Conservation (phyloP, 495 filamentous ascomycete species). For the Cercophora scortea region DNA sequence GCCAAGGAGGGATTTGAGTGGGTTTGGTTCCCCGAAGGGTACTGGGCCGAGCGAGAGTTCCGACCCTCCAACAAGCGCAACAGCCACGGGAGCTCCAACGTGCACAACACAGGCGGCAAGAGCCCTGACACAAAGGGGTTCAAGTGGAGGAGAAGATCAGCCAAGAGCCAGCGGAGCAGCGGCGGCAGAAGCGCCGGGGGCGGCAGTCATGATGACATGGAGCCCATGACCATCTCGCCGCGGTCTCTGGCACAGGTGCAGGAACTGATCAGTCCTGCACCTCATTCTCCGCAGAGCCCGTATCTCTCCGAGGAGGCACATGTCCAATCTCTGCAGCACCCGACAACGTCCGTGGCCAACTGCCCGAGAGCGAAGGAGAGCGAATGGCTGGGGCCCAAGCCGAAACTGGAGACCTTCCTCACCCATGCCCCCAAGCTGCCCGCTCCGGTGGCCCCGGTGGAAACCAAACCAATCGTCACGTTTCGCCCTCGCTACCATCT, state of each 20-base stretch:
- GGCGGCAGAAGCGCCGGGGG: conserved; percentile 4
- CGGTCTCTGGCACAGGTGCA: conserved; percentile 1
- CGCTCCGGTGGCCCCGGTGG: background rate
- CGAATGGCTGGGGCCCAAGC: conserved; percentile 14
- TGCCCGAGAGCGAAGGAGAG: background rate
- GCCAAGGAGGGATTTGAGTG: conserved; percentile 42
- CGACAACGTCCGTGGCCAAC: too few species aligned
- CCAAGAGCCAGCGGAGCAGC: conserved; percentile 24
- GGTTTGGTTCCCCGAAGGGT: conserved; percentile 50
- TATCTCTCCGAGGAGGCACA: conserved; percentile 28
- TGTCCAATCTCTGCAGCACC: conserved; percentile 26
- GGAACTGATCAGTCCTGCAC: background rate
- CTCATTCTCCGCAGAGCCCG: conserved; percentile 13
- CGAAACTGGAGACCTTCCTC: background rate
- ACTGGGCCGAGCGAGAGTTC: conserved; percentile 45
- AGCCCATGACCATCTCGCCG: conserved; percentile 11
- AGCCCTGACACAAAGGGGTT: conserved; percentile 19
- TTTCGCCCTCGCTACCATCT: background rate
- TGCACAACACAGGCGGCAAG: background rate
- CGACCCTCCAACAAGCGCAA: conserved; percentile 2
- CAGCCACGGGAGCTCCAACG: background rate
- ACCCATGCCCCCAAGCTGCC: background rate
- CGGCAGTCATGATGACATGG: conserved; percentile 10
- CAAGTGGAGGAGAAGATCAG: conserved; percentile 28
- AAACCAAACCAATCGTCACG: background rate